A percentile compares a stretch with the other conserved stretches of the same genome.
Evolutionary conservation across 1,284 basidiomycete species (phyloP).

Genomic region (Fistulinella cinereoalba): DNA sequence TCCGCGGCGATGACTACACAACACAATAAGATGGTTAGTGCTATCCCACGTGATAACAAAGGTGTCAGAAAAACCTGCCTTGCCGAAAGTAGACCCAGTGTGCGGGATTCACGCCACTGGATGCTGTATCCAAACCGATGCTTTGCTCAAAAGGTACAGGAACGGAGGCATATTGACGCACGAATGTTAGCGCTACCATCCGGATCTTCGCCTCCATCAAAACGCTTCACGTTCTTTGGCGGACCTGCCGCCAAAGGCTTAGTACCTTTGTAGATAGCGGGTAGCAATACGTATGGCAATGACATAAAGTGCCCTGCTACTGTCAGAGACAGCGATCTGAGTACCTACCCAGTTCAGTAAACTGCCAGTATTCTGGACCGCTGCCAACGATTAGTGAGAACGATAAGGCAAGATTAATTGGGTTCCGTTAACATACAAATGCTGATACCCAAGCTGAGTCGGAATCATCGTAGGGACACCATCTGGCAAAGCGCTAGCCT

Average conservation of each 20-base stretch:
- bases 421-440: conserved; percentile 40
- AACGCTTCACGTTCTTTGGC: conserved; percentile 36
- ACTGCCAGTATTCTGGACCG: conserved; percentile 47
- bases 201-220: conserved; percentile 40
- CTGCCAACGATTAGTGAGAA: too few species aligned
- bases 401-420: too few species aligned
- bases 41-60: neutral
- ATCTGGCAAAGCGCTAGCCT: conserved; percentile 28
- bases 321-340: too few species aligned
- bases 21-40: neutral
- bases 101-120: conserved; percentile 41
- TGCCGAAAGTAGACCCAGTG: conserved; percentile 44
- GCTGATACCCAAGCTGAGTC: conserved; percentile 39
- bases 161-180: conserved; percentile 18
- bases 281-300: neutral
- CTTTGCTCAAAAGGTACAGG: neutral
- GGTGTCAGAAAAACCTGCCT: conserved; percentile 26
- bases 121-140: conserved; percentile 24
- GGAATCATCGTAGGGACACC: conserved; percentile 46
- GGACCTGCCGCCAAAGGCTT: conserved; percentile 19
- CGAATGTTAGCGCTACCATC: conserved; percentile 42
- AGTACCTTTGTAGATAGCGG: conserved; percentile 8
- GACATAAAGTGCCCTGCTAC: too few species aligned
- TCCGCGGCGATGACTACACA: conserved; percentile 30
- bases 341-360: conserved; percentile 35